Conservation (phyloP, 1,284 basidiomycete species). For the Neolentinus lepideus region DNA sequence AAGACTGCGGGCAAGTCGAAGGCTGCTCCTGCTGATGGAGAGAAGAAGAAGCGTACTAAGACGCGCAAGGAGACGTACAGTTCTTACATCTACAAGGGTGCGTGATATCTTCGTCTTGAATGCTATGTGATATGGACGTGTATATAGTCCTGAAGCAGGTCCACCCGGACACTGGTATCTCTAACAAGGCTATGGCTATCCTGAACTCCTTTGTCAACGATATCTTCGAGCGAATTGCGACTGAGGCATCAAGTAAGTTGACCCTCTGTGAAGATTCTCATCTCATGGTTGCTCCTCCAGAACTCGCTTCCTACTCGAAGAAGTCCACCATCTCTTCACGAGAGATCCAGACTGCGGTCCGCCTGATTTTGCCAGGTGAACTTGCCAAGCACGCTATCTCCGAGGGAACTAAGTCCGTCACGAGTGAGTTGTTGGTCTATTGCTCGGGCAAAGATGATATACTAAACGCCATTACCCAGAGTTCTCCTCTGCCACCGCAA, state of each 20-base stretch:
- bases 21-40: constrained; percentile 32
- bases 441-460: too few relatives aligned
- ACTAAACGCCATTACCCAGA: constrained; percentile 10
- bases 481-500: constrained; percentile 19
- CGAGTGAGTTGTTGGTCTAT: constrained; percentile 16
- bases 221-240: constrained; percentile 69
- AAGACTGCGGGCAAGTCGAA: constrained; percentile 39
- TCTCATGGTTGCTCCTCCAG: constrained; percentile 18
- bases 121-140: neutral
- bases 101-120: constrained; percentile 11
- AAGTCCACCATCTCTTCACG: constrained; percentile 71
- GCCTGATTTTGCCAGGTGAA: constrained; percentile 69
- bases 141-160: constrained; percentile 57
- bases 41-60: constrained; percentile 57
- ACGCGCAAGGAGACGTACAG: constrained; percentile 62
- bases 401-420: constrained; percentile 63
- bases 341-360: constrained; percentile 70
- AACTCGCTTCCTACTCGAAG: constrained; percentile 70
- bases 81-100: constrained; percentile 66
- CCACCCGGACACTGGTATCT: constrained; percentile 74
- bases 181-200: constrained; percentile 74
- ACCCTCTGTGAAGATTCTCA: neutral
- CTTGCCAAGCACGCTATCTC: constrained; percentile 81
- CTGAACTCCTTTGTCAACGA: constrained; percentile 67
- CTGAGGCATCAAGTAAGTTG: constrained; percentile 54